A percentile compares a stretch with the other conserved stretches of the same genome.
Conservation (phyloP, 1,139 yeast species). For the Sugiyamaella novakii region DNA sequence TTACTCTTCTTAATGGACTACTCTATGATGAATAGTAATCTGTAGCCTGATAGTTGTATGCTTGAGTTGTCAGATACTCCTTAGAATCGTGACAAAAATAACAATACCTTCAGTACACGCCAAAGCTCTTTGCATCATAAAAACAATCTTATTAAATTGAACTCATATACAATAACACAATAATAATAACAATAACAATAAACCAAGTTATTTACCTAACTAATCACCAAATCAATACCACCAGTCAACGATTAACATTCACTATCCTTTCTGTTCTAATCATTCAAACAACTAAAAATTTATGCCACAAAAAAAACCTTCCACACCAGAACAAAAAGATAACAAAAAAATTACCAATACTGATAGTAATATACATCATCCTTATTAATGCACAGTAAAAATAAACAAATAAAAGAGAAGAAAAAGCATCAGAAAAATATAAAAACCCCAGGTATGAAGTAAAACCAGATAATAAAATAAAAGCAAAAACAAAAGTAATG, state of each 20-base stretch:
- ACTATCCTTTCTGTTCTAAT: neutral
- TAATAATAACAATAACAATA: neutral
- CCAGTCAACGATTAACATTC: neutral
- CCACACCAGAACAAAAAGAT: neutral
- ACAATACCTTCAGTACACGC: no score
- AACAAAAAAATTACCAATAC: neutral
- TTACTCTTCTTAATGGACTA: no score
- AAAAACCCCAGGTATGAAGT: neutral
- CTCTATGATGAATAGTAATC: no score
- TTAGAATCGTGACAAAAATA: no score
- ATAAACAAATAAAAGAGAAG: neutral
- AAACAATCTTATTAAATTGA: neutral
- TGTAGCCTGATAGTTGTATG: no score
- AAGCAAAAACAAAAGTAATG: no score
- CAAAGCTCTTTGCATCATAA: neutral
- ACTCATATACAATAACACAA: neutral
- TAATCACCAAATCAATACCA: constrained; percentile 1
- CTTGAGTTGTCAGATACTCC: no score
- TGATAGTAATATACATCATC: constrained; percentile 9
- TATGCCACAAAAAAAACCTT: constrained; percentile 3
- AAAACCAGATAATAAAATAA: no score
- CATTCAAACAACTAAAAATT: neutral
- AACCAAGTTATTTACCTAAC: constrained; percentile 3
- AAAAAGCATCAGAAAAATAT: no score
- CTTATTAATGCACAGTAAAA: neutral